Evolutionary conservation across 1,284 basidiomycete species (phyloP).

Genomic region (Leccinum olivaceoglutinosum): DNA sequence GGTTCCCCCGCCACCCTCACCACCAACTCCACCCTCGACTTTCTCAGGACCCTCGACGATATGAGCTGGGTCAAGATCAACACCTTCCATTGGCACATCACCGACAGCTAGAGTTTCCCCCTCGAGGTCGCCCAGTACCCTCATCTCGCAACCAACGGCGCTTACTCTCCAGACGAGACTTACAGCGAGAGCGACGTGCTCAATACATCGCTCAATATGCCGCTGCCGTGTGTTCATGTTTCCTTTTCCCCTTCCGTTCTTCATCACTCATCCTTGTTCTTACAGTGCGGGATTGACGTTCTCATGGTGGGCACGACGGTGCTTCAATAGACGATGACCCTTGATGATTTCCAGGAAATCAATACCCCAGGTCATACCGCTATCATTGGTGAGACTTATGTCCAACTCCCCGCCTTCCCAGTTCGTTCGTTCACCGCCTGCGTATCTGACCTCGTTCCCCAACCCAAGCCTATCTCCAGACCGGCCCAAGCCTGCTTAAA

Average conservation of each 20-base stretch:
- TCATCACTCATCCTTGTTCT: neutral
- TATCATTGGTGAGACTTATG: conserved; percentile 42
- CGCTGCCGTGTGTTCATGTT: conserved; percentile 39
- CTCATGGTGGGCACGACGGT: conserved; percentile 21
- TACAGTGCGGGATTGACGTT: conserved; percentile 28
- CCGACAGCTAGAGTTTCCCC: conserved; percentile 66
- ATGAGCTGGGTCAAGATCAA: conserved; percentile 83
- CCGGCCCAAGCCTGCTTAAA: conserved; percentile 16
- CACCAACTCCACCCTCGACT: conserved; percentile 72
- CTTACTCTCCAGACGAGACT: conserved; percentile 49
- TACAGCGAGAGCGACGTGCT: conserved; percentile 56
- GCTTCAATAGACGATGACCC: neutral
- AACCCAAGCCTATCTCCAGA: conserved; percentile 7
- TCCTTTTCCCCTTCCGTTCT: neutral
- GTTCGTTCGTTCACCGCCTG: conserved; percentile 42
- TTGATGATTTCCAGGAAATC: conserved; percentile 43
- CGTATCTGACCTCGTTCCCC: conserved; percentile 43
- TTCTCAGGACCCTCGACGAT: conserved; percentile 73
- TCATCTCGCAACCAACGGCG: conserved; percentile 54
- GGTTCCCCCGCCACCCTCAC: conserved; percentile 55
- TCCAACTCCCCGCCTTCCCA: conserved; percentile 43
- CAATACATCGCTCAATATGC: conserved; percentile 58
- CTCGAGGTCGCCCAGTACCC: conserved; percentile 51
- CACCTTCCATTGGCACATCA: conserved; percentile 72
- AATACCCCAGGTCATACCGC: conserved; percentile 74